phyloP scores from a whole-genome alignment of 164 flowering plant genomes.

The Stephania yunnanensis region DNA sequence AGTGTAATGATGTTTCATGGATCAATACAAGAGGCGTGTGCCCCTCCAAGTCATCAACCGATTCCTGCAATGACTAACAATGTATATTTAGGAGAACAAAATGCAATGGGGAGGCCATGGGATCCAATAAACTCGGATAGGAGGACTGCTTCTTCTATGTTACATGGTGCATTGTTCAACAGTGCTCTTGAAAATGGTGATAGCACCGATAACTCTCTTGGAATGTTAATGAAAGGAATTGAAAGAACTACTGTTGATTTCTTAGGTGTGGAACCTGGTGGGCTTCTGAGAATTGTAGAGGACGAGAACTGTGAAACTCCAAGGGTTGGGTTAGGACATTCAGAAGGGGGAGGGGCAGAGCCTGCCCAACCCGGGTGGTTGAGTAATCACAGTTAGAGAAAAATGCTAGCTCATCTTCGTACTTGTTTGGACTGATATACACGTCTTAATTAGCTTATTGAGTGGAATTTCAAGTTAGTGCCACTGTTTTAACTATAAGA shows the following conservation, averaged over 20 bases:
- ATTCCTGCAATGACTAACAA: not conserved
- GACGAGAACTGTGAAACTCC: slow-evolving; percentile 2
- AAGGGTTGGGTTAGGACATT: not conserved
- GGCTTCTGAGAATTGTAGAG: slow-evolving; percentile 2
- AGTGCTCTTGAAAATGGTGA: not conserved
- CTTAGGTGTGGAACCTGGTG: slow-evolving; percentile 32
- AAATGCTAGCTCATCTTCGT: too few species aligned
- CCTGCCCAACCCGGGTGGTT: slow-evolving; percentile 4
- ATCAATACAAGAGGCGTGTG: slow-evolving; percentile 15
- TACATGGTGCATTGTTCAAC: not conserved
- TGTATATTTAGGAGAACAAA: slow-evolving; percentile 16
- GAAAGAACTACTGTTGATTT: slow-evolving; percentile 40
- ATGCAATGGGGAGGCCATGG: slow-evolving; percentile 2
- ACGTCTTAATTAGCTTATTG: too few species aligned
- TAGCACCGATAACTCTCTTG: not conserved
- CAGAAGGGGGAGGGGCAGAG: slow-evolving; percentile 12
- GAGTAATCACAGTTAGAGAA: not conserved
- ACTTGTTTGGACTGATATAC: too few species aligned
- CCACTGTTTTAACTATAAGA: too few species aligned
- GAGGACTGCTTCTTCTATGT: not conserved
- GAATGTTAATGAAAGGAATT: slow-evolving; percentile 1
- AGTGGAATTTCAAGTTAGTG: too few species aligned
- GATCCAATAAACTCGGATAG: not conserved
- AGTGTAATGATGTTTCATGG: slow-evolving; percentile 15
- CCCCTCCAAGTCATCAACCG: slow-evolving; percentile 5